A percentile compares a stretch with the other conserved stretches of the same genome.
Evolutionary conservation across 768 basidiomycete species (phyloP).

Genomic region (Tulasnella sp.): DNA sequence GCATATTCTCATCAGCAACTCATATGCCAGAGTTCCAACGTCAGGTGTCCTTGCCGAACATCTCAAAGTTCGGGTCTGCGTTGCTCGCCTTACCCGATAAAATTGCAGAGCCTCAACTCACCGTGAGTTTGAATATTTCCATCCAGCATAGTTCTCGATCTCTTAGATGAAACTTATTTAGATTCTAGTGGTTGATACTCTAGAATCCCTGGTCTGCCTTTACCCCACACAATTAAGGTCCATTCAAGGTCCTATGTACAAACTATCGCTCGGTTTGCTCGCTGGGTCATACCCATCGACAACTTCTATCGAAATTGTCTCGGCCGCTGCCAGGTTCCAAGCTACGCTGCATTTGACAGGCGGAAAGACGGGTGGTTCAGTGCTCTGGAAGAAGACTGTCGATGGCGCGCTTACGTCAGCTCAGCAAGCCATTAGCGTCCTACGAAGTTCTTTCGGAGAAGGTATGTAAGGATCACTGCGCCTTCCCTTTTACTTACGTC

Average conservation of each 20-base stretch:
- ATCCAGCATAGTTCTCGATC: neutral
- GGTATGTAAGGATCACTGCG: constrained; percentile 28
- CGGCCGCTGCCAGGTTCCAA: constrained; percentile 48
- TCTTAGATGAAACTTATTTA: constrained; percentile 24
- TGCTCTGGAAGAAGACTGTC: constrained; percentile 63
- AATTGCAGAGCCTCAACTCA: constrained; percentile 40
- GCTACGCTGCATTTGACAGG: constrained; percentile 57
- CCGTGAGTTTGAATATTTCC: constrained; percentile 21
- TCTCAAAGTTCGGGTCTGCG: constrained; percentile 57
- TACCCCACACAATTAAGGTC: constrained; percentile 61
- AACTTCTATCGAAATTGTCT: constrained; percentile 32
- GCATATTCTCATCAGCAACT: constrained; percentile 48
- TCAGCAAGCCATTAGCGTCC: constrained; percentile 47
- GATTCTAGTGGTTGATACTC: constrained; percentile 36
- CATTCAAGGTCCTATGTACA: constrained; percentile 41
- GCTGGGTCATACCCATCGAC: constrained; percentile 42
- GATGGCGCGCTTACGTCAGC: constrained; percentile 58
- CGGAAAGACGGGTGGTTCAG: constrained; percentile 65
- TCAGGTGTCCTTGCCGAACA: constrained; percentile 59
- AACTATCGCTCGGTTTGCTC: constrained; percentile 45
- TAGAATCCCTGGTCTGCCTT: constrained; percentile 46
- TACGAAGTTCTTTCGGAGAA: constrained; percentile 51
- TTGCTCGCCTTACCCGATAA: constrained; percentile 48
- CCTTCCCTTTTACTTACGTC: neutral
- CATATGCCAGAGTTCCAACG: constrained; percentile 72